These are phyloP conservation scores for Talinum fruticosum DNA, from an alignment of 148 eudicot genomes.

Conservation along the genomic window DNA sequence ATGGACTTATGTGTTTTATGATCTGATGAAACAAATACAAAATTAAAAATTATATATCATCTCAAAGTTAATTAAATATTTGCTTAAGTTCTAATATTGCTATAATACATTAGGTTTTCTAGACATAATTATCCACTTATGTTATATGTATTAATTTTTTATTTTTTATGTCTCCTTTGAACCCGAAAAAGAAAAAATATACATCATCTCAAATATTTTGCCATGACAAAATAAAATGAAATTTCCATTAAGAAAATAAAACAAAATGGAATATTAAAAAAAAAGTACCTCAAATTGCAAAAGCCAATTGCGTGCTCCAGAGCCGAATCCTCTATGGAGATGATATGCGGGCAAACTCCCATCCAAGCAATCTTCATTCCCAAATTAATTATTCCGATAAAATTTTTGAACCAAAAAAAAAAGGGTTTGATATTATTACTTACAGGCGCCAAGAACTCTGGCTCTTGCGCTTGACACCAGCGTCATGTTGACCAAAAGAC, in stretches of 20 bases:
- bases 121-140: too few species aligned
- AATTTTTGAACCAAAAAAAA: background rate
- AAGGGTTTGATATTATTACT: conserved; percentile 14
- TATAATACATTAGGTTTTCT: too few species aligned
- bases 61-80: too few species aligned
- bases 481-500: conserved; percentile 62
- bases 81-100: too few species aligned
- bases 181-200: too few species aligned
- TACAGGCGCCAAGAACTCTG: conserved; percentile 62
- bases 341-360: conserved; percentile 96
- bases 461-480: conserved; percentile 47
- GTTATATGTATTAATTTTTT: too few species aligned
- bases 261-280: background rate
- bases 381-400: background rate
- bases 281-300: conserved; percentile 81
- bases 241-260: too few species aligned
- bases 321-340: conserved; percentile 71
- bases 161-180: too few species aligned
- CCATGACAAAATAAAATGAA: background rate
- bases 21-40: too few species aligned
- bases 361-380: conserved; percentile 78
- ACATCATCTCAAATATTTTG: too few species aligned
- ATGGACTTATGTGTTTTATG: too few species aligned
- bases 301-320: conserved; percentile 84
- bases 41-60: too few species aligned